Conservation (phyloP, 805 yeast species). For the Phaffomyces antillensis region DNA sequence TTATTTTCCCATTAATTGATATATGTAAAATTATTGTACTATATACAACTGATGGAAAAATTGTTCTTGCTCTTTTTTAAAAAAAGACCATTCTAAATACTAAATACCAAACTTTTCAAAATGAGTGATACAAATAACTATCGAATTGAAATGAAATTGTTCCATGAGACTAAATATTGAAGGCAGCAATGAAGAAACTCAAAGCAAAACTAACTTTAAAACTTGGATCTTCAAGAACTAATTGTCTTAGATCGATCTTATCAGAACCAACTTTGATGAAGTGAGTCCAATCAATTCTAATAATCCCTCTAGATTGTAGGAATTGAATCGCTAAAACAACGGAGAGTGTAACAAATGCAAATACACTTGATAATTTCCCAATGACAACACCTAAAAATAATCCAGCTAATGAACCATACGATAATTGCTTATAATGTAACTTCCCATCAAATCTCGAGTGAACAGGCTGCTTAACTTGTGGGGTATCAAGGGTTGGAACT, state of each 20-base stretch:
- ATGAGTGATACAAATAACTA: too few species aligned
- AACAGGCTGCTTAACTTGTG: conserved; percentile 6
- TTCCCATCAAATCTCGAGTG: conserved; percentile 32
- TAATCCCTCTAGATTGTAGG: conserved; percentile 48
- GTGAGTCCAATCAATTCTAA: conserved; percentile 35
- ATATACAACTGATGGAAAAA: too few species aligned
- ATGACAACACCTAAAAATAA: conserved; percentile 47
- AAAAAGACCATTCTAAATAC: too few species aligned
- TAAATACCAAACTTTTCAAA: too few species aligned
- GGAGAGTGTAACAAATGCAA: conserved; percentile 44
- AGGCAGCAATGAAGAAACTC: conserved; percentile 54
- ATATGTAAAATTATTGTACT: too few species aligned
- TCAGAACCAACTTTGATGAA: conserved; percentile 30
- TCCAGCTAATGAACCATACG: conserved; percentile 57
- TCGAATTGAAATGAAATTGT: not conserved
- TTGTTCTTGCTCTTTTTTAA: too few species aligned
- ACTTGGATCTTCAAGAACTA: conserved; percentile 52
- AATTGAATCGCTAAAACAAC: conserved; percentile 34
- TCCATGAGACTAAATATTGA: conserved; percentile 27
- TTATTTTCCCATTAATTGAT: too few species aligned
- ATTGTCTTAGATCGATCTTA: conserved; percentile 38
- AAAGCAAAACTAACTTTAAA: conserved; percentile 51
- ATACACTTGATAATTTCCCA: conserved; percentile 50
- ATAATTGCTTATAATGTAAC: conserved; percentile 49
- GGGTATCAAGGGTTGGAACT: conserved; percentile 1